Conservation (phyloP, 164 flowering plant species). For the Magnolia officinalis region DNA sequence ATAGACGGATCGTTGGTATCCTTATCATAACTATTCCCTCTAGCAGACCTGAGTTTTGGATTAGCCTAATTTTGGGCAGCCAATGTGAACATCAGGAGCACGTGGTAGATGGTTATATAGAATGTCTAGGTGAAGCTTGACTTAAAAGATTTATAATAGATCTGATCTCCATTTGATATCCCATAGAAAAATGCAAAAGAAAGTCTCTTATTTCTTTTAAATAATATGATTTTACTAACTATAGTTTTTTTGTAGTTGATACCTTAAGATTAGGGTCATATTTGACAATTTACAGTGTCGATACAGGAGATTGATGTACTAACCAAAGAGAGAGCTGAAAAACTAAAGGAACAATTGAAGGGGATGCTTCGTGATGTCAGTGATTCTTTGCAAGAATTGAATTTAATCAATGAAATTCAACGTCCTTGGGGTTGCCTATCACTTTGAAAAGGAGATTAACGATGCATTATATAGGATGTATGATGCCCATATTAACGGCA, state of each 20-base stretch:
- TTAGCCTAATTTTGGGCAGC: no score
- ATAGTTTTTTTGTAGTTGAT: background rate
- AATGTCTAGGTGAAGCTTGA: no score
- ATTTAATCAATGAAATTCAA: conserved; percentile 27
- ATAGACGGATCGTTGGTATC: no score
- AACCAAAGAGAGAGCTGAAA: conserved; percentile 2
- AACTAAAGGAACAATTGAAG: conserved; percentile 13
- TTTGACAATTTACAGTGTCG: background rate
- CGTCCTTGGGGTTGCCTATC: conserved; percentile 26
- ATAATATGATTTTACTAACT: no score
- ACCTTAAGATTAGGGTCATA: background rate
- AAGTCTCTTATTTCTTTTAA: no score
- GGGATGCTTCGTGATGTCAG: background rate
- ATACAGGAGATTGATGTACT: conserved; percentile 6
- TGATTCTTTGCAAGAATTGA: background rate
- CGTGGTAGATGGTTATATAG: no score
- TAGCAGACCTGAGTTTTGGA: no score
- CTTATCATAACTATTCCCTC: no score
- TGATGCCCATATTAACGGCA: background rate
- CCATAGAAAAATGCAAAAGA: no score
- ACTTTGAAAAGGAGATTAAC: conserved; percentile 30
- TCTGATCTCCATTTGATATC: no score
- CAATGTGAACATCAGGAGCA: no score
- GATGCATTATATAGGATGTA: background rate
- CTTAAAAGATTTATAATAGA: no score